Percentiles rank a stretch among this genome's conserved stretches.
phyloP scores from a whole-genome alignment of 306 rosid species.

The Vigna radiata region DNA sequence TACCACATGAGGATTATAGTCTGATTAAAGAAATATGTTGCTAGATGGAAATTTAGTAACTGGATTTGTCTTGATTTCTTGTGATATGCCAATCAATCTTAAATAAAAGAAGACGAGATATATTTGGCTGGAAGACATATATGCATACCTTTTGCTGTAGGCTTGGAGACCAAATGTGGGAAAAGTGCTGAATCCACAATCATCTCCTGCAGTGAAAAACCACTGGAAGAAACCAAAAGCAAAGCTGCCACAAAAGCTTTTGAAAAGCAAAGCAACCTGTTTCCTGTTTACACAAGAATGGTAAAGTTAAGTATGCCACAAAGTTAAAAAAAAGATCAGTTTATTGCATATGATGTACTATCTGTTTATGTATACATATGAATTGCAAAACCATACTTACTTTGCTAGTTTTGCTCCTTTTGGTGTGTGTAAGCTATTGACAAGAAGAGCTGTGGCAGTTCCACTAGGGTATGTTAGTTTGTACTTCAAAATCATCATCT shows the following conservation, averaged over 20 bases:
- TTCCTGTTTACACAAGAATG: conserved; percentile 50
- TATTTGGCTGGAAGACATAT: background rate
- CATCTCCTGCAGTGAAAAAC: conserved; percentile 69
- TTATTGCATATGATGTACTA: background rate
- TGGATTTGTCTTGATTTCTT: background rate
- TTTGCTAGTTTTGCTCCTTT: conserved; percentile 82
- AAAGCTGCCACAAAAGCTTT: conserved; percentile 69
- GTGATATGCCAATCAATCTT: background rate
- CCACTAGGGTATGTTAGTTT: conserved; percentile 85
- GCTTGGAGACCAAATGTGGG: conserved; percentile 84
- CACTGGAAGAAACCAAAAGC: conserved; percentile 70
- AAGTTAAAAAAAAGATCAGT: background rate
- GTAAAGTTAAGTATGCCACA: background rate
- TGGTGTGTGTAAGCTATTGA: conserved; percentile 86
- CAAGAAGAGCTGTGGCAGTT: conserved; percentile 83
- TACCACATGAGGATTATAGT: background rate
- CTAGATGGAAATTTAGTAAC: background rate
- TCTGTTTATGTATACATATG: background rate
- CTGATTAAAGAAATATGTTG: background rate
- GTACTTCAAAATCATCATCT: conserved; percentile 79
- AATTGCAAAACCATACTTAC: conserved; percentile 40
- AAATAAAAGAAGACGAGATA: background rate
- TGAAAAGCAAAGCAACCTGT: conserved; percentile 70
- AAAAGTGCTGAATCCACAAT: conserved; percentile 69
- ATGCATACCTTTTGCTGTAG: conserved; percentile 47